Conservation (phyloP, 2,329 filamentous ascomycete genomes). For the Calonectria honghensis region DNA sequence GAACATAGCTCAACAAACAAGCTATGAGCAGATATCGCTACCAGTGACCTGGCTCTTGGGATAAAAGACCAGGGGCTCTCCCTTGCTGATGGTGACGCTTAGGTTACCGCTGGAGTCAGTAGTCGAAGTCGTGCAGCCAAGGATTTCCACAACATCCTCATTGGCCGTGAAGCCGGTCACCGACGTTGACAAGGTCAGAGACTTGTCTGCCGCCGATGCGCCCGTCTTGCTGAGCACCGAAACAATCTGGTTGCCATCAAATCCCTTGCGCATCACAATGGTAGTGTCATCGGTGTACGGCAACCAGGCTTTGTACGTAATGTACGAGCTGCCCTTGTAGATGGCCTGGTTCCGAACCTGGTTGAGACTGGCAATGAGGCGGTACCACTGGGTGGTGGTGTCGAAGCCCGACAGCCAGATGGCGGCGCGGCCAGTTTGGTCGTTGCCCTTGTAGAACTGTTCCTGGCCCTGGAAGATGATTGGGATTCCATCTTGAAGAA, state of each 20-base stretch:
- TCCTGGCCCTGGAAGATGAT: slow-evolving; percentile 44
- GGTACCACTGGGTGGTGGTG: slow-evolving; percentile 40
- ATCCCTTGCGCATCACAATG: slow-evolving; percentile 43
- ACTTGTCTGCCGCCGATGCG: slow-evolving; percentile 33
- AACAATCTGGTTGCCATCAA: slow-evolving; percentile 43
- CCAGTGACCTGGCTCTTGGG: slow-evolving; percentile 40
- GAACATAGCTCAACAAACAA: not conserved
- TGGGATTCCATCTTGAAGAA: slow-evolving; percentile 44
- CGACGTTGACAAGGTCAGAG: slow-evolving; percentile 8
- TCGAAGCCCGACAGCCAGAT: slow-evolving; percentile 41
- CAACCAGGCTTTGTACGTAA: slow-evolving; percentile 43
- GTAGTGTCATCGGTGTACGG: slow-evolving; percentile 37
- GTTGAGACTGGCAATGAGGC: slow-evolving; percentile 39
- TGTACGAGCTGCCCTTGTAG: slow-evolving; percentile 41
- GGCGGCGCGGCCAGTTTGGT: slow-evolving; percentile 41
- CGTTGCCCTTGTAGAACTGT: slow-evolving; percentile 39
- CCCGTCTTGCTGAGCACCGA: slow-evolving; percentile 44
- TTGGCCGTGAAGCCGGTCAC: slow-evolving; percentile 41
- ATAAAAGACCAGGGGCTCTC: slow-evolving; percentile 42
- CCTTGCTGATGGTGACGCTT: slow-evolving; percentile 40
- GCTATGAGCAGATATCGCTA: slow-evolving; percentile 37
- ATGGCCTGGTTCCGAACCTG: slow-evolving; percentile 45
- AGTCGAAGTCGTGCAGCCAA: slow-evolving; percentile 31
- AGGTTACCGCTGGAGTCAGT: slow-evolving; percentile 35
- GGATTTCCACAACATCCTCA: slow-evolving; percentile 37